Base-by-base conservation (phyloP, 2,329 filamentous ascomycete genomes). In the Phaeosphaeriaceae sp. region DNA sequence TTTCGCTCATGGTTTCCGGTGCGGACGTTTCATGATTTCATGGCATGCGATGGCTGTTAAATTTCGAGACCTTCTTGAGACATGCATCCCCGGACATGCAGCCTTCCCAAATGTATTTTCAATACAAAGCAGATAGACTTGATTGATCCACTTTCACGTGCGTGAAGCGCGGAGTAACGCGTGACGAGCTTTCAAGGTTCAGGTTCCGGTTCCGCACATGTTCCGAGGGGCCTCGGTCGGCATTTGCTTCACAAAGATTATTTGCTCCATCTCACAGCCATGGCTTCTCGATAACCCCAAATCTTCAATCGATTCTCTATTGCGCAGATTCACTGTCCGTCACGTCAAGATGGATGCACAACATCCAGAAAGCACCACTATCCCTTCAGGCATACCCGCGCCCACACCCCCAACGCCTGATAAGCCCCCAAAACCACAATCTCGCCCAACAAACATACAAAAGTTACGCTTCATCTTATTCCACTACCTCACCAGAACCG, bases 361-460 rank as follows among this genome's bases (percentile, higher is more conserved):
- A 11, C 64, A 65, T 24, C 62, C 65, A 4, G 46, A 56, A 15
- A 62, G 58, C 5, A 71, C 67, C 20, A 70, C 73, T 17, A 67
- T 69, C 27, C 66, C 70, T 40, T 57, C 64, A 47, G 49, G 59
- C 50, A 52, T 61, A 53, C 50, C 55, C 60, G 44, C 46, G 51
- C 24, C 56, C 11, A 33, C 61, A 41, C 53, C 61, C 19, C 15
- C 57, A 40, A 31, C 20, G n/a, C 15, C 62, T n/a, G 53, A 62
- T 45, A 57, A 61, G 31, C 24, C 51, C 27, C 49, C 64, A 36
- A 58, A 48, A 44, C 58, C 51, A 21, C 57, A 46, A 41, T 61
- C 57, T 6, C 48, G 22, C 21, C 60, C 55, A 22, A 53, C 57
- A 2, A 52, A 52, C 48, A 51, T 61, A 45, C 63, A 56, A 53